phyloP scores from a whole-genome alignment of 768 basidiomycete genomes.

The Gelatoporia subvermispora region DNA sequence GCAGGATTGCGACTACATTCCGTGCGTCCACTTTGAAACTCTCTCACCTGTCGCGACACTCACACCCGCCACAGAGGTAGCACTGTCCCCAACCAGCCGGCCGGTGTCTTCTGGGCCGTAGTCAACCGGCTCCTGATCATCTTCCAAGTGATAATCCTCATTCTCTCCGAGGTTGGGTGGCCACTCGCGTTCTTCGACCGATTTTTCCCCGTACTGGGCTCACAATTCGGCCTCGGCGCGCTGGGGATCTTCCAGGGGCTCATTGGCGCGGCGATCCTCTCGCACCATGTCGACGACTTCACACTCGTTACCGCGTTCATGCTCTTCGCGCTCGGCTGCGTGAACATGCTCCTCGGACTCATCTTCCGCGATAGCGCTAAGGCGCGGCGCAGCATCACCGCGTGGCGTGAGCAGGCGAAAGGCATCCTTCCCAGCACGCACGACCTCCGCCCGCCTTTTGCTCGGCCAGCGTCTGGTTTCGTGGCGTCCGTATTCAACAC shows the following conservation, averaged over 20 bases:
- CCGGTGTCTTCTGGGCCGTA: conserved; percentile 89
- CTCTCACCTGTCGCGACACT: not conserved
- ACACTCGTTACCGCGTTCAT: conserved; percentile 88
- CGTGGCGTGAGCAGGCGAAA: conserved; percentile 58
- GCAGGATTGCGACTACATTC: conserved; percentile 71
- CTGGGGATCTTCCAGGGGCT: conserved; percentile 85
- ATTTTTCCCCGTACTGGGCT: conserved; percentile 84
- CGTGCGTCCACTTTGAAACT: conserved; percentile 37
- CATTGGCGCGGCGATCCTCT: conserved; percentile 56
- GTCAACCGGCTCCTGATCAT: conserved; percentile 85
- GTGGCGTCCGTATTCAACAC: conserved; percentile 20
- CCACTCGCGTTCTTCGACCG: conserved; percentile 73
- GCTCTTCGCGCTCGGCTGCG: conserved; percentile 85
- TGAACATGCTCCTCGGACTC: conserved; percentile 86
- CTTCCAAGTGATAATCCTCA: conserved; percentile 74
- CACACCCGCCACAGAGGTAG: conserved; percentile 44
- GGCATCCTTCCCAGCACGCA: conserved; percentile 49
- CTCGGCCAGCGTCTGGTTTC: conserved; percentile 17
- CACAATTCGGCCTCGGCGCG: conserved; percentile 78
- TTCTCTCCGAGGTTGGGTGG: conserved; percentile 82
- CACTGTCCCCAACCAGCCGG: conserved; percentile 88
- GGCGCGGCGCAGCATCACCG: conserved; percentile 57
- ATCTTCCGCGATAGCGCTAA: conserved; percentile 69
- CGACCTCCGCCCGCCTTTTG: conserved; percentile 26
- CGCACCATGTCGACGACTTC: conserved; percentile 74